These are phyloP conservation scores for Tulasnella sp. DNA, from an alignment of 768 basidiomycete species.

Conservation along the genomic window DNA sequence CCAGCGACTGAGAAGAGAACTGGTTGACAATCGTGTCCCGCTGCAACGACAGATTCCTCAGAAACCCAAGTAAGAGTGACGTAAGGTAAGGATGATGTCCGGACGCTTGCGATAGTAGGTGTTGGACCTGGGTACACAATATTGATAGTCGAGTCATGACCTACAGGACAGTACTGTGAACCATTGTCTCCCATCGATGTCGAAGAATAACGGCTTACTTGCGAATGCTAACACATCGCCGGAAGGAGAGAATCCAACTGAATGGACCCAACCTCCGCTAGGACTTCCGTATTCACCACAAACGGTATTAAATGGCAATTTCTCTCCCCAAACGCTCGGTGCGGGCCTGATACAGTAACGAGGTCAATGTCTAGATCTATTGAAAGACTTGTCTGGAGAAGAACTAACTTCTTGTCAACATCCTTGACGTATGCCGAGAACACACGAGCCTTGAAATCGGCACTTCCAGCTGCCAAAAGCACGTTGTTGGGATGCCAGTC, in stretches of 20 bases:
- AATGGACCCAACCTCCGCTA: conserved; percentile 93
- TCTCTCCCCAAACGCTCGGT: conserved; percentile 92
- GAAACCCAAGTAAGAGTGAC: conserved; percentile 77
- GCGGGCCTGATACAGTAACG: conserved; percentile 49
- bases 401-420: conserved; percentile 70
- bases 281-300: conserved; percentile 88
- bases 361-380: neutral
- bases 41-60: conserved; percentile 73
- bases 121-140: conserved; percentile 72
- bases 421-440: conserved; percentile 99
- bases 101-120: conserved; percentile 58
- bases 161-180: conserved; percentile 30
- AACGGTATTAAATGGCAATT: conserved; percentile 92
- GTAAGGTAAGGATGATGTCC: conserved; percentile 64
- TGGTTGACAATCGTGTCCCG: conserved; percentile 97
- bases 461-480: conserved; percentile 88
- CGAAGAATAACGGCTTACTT: conserved; percentile 42
- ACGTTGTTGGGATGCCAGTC: conserved; percentile 99
- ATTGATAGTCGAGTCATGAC: conserved; percentile 88
- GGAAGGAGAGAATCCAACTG: conserved; percentile 89
- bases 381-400: neutral
- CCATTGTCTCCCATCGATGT: conserved; percentile 4
- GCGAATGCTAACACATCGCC: conserved; percentile 91
- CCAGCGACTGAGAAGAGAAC: conserved; percentile 61
- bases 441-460: conserved; percentile 94